Base-by-base conservation (phyloP, 2,329 filamentous ascomycete genomes). In the Scortechinia acanthostroma region DNA sequence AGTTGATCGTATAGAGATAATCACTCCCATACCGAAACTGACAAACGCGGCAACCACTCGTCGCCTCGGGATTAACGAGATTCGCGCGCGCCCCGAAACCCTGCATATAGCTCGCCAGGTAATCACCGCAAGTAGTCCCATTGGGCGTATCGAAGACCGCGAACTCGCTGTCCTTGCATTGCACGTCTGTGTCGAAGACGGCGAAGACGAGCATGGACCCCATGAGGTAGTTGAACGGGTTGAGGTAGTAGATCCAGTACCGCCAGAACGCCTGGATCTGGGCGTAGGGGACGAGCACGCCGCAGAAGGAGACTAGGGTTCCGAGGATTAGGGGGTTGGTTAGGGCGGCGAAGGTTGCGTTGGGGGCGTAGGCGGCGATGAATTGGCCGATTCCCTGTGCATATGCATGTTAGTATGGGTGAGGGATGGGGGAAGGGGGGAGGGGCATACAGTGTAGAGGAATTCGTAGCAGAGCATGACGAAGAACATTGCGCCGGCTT, bases 281-380 rank as follows among this genome's bases (percentile, higher is more conserved):
- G 0, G 54, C 53, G 50, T 83, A 87, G 0, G 85, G 84, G 0
- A 89, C 85, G 3, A 88, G 68, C 1, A 90, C 83, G 49, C 86
- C 86, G 52, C 84, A 89, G 66, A 91, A 90, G 1, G 74, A 76
- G 5, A 88, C 71, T 2, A 88, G 66, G 33, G 79, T 58, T 3
- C 72, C 69, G 46, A 82, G 62, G 10, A 81, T 44, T 1, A 82
- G 55, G 0, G 76, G 76, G 50, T 80, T 81, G 48, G 71, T 69
- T 3, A 82, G 65, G 0, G 74, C 65, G 0, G 78, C 78, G 40
- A 80, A 80, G 10, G 78, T 70, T 23, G 71, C 76, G 49, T 78
- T 81, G 0, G 78, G 78, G 0, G 77, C 73, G 48, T 80, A 82
- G 1, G 79, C 77, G 0, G 77, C 76, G n/a, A 82, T 65, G 53